Conservation (phyloP, 257 asterid genomes). For the Nicotiana paniculata region DNA sequence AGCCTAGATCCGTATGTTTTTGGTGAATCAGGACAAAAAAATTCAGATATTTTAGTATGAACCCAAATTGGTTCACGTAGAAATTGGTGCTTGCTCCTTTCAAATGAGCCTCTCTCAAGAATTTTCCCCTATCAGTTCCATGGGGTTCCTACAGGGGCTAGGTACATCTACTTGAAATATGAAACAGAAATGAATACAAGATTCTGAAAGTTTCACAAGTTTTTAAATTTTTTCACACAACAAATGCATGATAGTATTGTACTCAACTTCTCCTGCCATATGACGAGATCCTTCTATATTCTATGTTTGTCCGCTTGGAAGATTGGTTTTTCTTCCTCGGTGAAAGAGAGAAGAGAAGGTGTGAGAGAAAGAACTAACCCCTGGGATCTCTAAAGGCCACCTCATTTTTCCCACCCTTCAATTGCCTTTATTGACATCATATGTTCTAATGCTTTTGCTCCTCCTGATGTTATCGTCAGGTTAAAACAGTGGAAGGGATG, state of each 20-base stretch:
- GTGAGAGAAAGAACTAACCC: neutral
- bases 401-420: neutral
- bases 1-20: neutral
- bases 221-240: neutral
- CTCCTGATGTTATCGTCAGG: constrained; percentile 32
- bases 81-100: neutral
- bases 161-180: neutral
- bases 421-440: neutral
- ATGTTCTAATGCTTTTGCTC: neutral
- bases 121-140: neutral
- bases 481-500: constrained; percentile 92
- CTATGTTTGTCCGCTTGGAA: neutral
- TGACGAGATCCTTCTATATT: neutral
- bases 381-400: constrained; percentile 1
- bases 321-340: neutral
- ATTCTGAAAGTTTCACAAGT: neutral
- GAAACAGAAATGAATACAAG: neutral
- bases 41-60: neutral
- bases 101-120: neutral
- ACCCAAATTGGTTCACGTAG: neutral
- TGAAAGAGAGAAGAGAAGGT: neutral
- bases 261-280: neutral
- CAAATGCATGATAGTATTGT: neutral
- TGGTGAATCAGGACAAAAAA: neutral
- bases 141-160: neutral